phyloP scores from a whole-genome alignment of 78 protist species.

The Dictyostelium capitatum region DNA sequence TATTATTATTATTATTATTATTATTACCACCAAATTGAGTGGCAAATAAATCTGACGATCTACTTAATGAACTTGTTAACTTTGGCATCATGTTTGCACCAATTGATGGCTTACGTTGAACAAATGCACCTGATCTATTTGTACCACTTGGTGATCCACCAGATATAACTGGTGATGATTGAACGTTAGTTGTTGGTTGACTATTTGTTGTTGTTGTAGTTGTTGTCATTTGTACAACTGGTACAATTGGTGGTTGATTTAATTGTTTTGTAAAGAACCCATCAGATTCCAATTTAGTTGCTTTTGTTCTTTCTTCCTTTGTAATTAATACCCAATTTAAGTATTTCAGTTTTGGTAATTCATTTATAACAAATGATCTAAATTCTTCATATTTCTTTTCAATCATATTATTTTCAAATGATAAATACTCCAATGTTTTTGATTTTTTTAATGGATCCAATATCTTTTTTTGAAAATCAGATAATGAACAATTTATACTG shows the following conservation, averaged over 20 bases:
- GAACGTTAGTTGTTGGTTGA: not conserved
- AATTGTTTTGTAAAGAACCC: slow-evolving; percentile 40
- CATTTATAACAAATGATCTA: slow-evolving; percentile 32
- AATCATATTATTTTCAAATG: slow-evolving; percentile 73
- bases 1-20: too few relatives aligned
- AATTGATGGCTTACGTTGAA: slow-evolving; percentile 14
- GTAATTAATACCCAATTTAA: slow-evolving; percentile 56
- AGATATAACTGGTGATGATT: not conserved
- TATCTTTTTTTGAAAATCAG: slow-evolving; percentile 34
- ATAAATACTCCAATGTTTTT: slow-evolving; percentile 60
- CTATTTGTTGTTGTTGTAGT: not conserved
- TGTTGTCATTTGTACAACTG: not conserved
- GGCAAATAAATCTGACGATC: slow-evolving; percentile 4
- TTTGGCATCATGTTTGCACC: slow-evolving; percentile 22
- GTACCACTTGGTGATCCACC: not conserved
- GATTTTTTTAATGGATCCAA: slow-evolving; percentile 41
- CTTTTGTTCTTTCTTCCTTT: slow-evolving; percentile 56
- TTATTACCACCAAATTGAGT: too few relatives aligned
- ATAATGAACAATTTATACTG: slow-evolving; percentile 21
- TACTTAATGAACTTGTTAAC: not conserved
- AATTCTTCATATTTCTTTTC: slow-evolving; percentile 58
- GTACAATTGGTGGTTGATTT: not conserved
- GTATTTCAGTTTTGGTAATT: slow-evolving; percentile 53
- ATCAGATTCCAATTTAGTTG: slow-evolving; percentile 36
- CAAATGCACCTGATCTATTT: not conserved